Conservation (phyloP, 2,329 filamentous ascomycete species). For the Alternaria triticina region DNA sequence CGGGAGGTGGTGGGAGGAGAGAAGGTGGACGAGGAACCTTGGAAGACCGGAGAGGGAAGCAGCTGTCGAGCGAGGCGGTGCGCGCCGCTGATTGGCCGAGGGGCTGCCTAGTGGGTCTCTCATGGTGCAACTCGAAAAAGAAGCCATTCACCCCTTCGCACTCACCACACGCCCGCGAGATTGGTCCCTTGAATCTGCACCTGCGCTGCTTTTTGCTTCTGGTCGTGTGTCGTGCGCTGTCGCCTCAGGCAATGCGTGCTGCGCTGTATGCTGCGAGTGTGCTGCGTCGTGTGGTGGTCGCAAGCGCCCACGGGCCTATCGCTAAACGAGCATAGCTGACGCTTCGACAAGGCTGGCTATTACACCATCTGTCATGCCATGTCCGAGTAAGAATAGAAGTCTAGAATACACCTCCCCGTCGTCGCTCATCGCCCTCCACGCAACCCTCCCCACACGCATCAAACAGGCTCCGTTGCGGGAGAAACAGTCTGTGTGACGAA, state of each 20-base stretch:
- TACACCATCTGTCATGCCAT: slow-evolving; percentile 20
- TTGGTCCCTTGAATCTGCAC: neutral
- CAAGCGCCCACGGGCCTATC: slow-evolving; percentile 12
- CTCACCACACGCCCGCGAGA: slow-evolving; percentile 4
- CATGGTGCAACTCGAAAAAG: slow-evolving; percentile 3
- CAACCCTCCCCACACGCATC: neutral
- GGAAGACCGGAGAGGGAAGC: slow-evolving; percentile 17
- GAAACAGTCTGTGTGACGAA: slow-evolving; percentile 11
- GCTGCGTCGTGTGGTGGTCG: slow-evolving; percentile 8
- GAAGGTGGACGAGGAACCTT: slow-evolving; percentile 25
- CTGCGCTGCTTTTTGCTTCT: neutral
- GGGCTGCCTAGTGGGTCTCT: neutral
- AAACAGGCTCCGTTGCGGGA: slow-evolving; percentile 9
- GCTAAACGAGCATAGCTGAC: slow-evolving; percentile 14
- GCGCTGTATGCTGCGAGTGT: slow-evolving; percentile 3
- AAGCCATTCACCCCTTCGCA: neutral
- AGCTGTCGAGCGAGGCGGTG: slow-evolving; percentile 15
- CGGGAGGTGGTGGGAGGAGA: slow-evolving; percentile 28
- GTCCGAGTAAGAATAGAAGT: slow-evolving; percentile 11
- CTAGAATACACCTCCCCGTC: neutral
- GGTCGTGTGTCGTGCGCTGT: neutral
- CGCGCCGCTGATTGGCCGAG: slow-evolving; percentile 9
- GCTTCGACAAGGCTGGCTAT: slow-evolving; percentile 11
- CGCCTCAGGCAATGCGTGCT: slow-evolving; percentile 12
- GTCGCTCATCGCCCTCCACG: neutral